Conservation (phyloP, 148 eudicot genomes). For the Rhododendron mucronatum region DNA sequence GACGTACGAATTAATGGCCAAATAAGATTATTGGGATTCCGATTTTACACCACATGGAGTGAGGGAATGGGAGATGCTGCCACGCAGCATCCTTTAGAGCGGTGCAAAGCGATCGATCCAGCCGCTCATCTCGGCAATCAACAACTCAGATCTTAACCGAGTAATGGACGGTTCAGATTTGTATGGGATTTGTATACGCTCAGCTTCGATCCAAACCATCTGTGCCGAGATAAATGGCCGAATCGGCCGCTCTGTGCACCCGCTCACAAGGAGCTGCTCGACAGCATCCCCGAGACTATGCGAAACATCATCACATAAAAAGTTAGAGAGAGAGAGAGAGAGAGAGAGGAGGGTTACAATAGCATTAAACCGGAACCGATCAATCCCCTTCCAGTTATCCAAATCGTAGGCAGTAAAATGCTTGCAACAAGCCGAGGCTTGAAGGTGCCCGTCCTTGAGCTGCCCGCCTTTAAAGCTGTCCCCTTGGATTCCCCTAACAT, state of each 20-base stretch:
- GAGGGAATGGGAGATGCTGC: too few relatives aligned
- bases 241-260: too few relatives aligned
- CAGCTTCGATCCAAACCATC: too few relatives aligned
- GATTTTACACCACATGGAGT: not conserved
- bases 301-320: not conserved
- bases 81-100: too few relatives aligned
- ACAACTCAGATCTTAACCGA: too few relatives aligned
- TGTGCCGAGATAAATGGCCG: too few relatives aligned
- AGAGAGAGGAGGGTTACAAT: constrained; percentile 30
- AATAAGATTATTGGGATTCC: too few relatives aligned
- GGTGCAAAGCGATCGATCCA: too few relatives aligned
- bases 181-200: too few relatives aligned
- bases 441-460: constrained; percentile 36
- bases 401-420: constrained; percentile 80
- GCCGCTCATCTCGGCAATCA: too few relatives aligned
- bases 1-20: not conserved
- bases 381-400: constrained; percentile 58
- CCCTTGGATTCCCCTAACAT: constrained; percentile 72
- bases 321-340: not conserved
- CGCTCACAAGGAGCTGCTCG: too few relatives aligned
- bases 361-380: constrained; percentile 64
- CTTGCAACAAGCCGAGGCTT: constrained; percentile 81
- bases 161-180: too few relatives aligned
- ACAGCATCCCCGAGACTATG: not conserved
- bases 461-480: constrained; percentile 51